Evolutionary conservation across 106 monocot species (phyloP).

Genomic region (Allium fistulosum): DNA sequence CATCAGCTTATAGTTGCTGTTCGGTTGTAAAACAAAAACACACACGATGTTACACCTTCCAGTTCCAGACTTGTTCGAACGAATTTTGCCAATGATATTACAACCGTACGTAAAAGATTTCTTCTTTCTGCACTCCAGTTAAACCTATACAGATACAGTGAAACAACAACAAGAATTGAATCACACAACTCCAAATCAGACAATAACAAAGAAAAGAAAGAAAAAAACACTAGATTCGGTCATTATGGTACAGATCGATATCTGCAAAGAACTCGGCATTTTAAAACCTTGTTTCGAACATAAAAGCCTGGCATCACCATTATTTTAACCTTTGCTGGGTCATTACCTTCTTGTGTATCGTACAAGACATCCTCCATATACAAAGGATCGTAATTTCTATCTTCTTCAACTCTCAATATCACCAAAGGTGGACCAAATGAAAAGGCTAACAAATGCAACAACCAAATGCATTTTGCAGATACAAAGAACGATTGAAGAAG

Average conservation of each 20-base stretch:
- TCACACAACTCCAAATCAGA: too few relatives aligned
- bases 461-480: conserved; percentile 81
- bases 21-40: too few relatives aligned
- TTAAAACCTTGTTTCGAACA: conserved; percentile 69
- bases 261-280: conserved; percentile 72
- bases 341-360: conserved; percentile 31
- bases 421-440: conserved; percentile 61
- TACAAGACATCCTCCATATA: conserved; percentile 80
- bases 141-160: too few relatives aligned
- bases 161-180: too few relatives aligned
- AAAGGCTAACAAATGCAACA: conserved; percentile 84
- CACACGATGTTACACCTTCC: too few relatives aligned
- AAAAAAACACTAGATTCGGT: too few relatives aligned
- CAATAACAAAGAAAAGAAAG: too few relatives aligned
- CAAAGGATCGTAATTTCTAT: conserved; percentile 43
- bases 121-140: too few relatives aligned
- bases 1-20: too few relatives aligned
- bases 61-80: too few relatives aligned
- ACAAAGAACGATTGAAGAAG: conserved; percentile 80
- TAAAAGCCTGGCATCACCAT: conserved; percentile 98
- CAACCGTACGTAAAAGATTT: too few relatives aligned
- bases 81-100: too few relatives aligned
- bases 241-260: conserved; percentile 8
- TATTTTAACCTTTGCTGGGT: conserved; percentile 47
- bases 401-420: conserved; percentile 78